Evolutionary conservation across 306 rosid species (phyloP), one percentile per base, ranked within the genome.

Genomic region (Malus sieversii): DNA sequence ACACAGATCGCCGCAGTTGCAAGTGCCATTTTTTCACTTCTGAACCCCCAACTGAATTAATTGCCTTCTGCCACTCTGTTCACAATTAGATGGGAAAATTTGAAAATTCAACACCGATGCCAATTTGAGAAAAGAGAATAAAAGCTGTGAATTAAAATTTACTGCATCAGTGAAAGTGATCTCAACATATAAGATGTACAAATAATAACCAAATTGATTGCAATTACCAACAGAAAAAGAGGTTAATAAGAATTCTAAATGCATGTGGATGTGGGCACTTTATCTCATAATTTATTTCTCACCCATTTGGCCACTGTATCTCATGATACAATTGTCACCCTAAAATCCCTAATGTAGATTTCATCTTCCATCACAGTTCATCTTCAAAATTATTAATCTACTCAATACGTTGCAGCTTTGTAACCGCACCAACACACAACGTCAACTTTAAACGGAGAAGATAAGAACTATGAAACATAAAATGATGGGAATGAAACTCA

Each of bases 11-110:
- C 76, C 97, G 90, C 76, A 95, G 88, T 82, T 95, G 98, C 71
- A 92, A 78, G 66, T 97, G 86, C 98, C 98, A 95, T 78, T 91
- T 92, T 84, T 90, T 95, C 88, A 92, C 92, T 89, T 95, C 98
- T 75, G 98, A 90, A 46, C 97, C 97, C 80, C 96, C 97, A 13
- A 90, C 89, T 35, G 97, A 87, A 82, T 87, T 87, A 79, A 95
- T 92, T 63, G 97, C 97, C 81, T 90, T 95, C 83, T 92, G 98
- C 98, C 98, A 95, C 83, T 95, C 98, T 93, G 81, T 66, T 85
- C 78, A 68, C 51, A 82, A 66, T 42, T 69, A 79, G 71, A 82
- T 44, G 51, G 23, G 62, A 62, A 76, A 74, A 66, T 29, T 6
- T 63, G 80, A 48, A 46, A 69, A n/a, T 20, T 77, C n/a, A 77